Percentiles rank a stretch among this genome's conserved stretches.
phyloP scores from a whole-genome alignment of 1,284 basidiomycete genomes.

The Laetiporus sulphureus region DNA sequence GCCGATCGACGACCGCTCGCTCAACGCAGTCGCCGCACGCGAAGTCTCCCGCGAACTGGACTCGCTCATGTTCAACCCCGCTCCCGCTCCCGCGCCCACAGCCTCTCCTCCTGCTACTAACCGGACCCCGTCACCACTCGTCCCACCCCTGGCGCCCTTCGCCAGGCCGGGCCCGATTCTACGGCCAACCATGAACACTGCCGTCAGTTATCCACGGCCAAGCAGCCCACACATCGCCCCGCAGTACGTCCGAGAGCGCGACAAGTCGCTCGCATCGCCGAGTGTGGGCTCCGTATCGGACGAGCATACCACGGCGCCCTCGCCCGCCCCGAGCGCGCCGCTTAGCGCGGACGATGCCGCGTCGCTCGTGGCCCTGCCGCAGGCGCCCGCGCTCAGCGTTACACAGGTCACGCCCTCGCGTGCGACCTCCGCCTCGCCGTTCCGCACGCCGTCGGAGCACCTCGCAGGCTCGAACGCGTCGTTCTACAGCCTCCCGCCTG shows the following conservation, averaged over 20 bases:
- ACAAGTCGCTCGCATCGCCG: slow-evolving; percentile 12
- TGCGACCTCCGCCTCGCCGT: slow-evolving; percentile 22
- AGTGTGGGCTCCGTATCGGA: slow-evolving; percentile 1
- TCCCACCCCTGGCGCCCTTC: slow-evolving; percentile 13
- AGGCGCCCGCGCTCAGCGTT: slow-evolving; percentile 6
- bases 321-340: slow-evolving; percentile 9
- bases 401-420: slow-evolving; percentile 13
- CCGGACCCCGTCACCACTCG: slow-evolving; percentile 11
- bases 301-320: slow-evolving; percentile 4
- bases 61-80: slow-evolving; percentile 41
- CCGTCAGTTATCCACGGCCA: no score
- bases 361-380: no score
- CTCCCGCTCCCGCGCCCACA: slow-evolving; percentile 13
- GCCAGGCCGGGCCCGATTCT: slow-evolving; percentile 11
- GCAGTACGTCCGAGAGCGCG: slow-evolving; percentile 16
- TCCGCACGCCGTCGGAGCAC: slow-evolving; percentile 34
- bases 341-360: slow-evolving; percentile 9
- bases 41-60: slow-evolving; percentile 62
- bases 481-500: slow-evolving; percentile 18
- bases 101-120: slow-evolving; percentile 14
- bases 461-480: slow-evolving; percentile 17
- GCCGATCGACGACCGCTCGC: slow-evolving; percentile 32
- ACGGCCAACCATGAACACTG: no score
- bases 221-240: slow-evolving; percentile 13
- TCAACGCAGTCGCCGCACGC: slow-evolving; percentile 59